Percentiles rank a stretch among this genome's conserved stretches.
These are phyloP conservation scores for Penicillium janthinellum DNA, from an alignment of 2,329 filamentous ascomycete species.

Conservation along the genomic window DNA sequence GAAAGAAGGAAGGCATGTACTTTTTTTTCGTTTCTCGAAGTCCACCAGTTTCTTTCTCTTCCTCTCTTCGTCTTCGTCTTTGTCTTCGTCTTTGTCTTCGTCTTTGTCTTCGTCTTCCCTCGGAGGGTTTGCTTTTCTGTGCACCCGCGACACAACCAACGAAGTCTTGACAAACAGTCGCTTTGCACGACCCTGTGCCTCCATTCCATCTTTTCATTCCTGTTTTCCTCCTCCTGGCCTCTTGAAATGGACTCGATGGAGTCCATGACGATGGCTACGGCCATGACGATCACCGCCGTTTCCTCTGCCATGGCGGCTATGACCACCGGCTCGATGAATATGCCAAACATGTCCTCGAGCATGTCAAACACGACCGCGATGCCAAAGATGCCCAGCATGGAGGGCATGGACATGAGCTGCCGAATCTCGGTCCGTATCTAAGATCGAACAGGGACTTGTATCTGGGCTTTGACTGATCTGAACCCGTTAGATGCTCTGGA, in stretches of 20 bases:
- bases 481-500: constrained; percentile 27
- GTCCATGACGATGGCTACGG: background rate
- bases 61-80: background rate
- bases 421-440: constrained; percentile 31
- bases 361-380: constrained; percentile 4
- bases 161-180: background rate
- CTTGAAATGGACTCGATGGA: background rate
- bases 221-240: background rate
- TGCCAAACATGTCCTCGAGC: background rate
- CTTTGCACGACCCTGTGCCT: background rate
- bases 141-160: background rate
- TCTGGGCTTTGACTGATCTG: constrained; percentile 33
- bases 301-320: constrained; percentile 9
- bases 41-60: background rate
- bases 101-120: background rate
- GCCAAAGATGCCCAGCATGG: constrained; percentile 19
- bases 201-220: background rate
- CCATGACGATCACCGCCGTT: background rate
- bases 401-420: constrained; percentile 30
- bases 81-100: background rate
- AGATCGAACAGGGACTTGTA: background rate
- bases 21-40: background rate
- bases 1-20: background rate
- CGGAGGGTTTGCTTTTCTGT: background rate
- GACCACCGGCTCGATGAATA: constrained; percentile 9